Conservation (phyloP, 306 rosid species). For the Malus sieversii region DNA sequence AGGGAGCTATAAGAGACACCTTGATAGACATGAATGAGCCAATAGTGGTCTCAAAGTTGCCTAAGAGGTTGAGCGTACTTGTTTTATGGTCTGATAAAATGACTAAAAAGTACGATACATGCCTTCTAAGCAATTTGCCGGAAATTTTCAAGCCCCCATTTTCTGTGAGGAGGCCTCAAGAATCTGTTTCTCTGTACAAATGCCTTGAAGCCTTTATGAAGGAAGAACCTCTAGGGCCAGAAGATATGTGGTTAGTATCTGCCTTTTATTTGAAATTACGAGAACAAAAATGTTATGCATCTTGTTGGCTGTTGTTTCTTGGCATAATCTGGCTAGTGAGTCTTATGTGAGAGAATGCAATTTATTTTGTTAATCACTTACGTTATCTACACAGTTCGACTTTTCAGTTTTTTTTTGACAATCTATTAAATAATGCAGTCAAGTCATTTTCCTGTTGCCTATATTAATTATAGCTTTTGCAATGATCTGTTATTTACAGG, state of each 20-base stretch:
- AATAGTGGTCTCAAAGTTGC: constrained; percentile 9
- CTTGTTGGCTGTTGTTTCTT: constrained; percentile 1
- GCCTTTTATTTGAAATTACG: not conserved
- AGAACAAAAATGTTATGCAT: not conserved
- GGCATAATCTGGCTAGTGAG: not conserved
- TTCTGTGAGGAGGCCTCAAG: constrained; percentile 37
- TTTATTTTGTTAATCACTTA: not conserved
- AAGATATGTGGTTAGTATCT: constrained; percentile 80
- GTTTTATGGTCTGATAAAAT: constrained; percentile 61
- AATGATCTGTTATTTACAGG: constrained; percentile 35
- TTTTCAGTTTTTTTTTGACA: not conserved
- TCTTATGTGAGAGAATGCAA: not conserved
- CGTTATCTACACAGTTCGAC: not conserved
- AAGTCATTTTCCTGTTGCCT: not conserved
- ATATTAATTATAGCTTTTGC: constrained; percentile 14
- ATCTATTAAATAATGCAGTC: not conserved
- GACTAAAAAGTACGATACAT: constrained; percentile 43
- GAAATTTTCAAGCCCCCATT: constrained; percentile 40
- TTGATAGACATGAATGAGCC: constrained; percentile 41
- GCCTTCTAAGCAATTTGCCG: constrained; percentile 43
- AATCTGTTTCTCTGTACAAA: constrained; percentile 56
- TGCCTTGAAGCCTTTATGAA: constrained; percentile 84
- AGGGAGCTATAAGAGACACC: not conserved
- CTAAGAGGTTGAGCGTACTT: constrained; percentile 29
- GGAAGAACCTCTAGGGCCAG: constrained; percentile 86